Conservation (phyloP, 495 filamentous ascomycete species). For the Rusavskia elegans region DNA sequence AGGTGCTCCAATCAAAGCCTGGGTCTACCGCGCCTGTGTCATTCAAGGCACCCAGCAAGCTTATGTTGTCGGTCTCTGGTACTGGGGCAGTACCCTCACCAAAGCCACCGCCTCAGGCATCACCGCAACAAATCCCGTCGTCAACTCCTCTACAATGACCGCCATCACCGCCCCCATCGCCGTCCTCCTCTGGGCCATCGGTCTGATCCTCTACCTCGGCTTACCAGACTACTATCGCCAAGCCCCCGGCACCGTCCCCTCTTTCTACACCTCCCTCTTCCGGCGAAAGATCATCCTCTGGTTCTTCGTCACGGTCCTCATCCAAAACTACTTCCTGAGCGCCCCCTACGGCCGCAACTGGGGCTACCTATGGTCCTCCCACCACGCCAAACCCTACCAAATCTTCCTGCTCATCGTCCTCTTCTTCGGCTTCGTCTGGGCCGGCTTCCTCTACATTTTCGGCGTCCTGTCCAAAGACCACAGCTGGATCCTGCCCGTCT, state of each 20-base stretch:
- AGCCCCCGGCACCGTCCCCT: conserved; percentile 49
- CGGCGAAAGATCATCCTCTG: conserved; percentile 39
- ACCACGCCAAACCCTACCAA: conserved; percentile 34
- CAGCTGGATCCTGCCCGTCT: conserved; percentile 49
- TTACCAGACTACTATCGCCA: conserved; percentile 53
- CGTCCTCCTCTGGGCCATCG: conserved; percentile 34
- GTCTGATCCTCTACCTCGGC: conserved; percentile 34
- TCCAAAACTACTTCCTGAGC: conserved; percentile 53
- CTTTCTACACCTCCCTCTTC: conserved; percentile 38
- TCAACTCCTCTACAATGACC: conserved; percentile 17
- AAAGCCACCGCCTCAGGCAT: conserved; percentile 14
- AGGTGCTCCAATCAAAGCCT: conserved; percentile 38
- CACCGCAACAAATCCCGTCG: conserved; percentile 14
- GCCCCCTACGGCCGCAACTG: conserved; percentile 47
- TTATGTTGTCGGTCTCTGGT: conserved; percentile 50
- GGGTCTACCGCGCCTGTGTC: conserved; percentile 47
- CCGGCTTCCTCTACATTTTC: conserved; percentile 29
- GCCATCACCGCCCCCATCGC: conserved; percentile 34
- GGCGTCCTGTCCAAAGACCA: conserved; percentile 34
- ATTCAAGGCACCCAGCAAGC: conserved; percentile 50
- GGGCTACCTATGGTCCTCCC: conserved; percentile 39
- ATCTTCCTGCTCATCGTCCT: conserved; percentile 34
- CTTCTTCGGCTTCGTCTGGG: conserved; percentile 47
- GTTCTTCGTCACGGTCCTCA: conserved; percentile 39
- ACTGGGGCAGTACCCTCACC: conserved; percentile 38